A percentile compares a stretch with the other conserved stretches of the same genome.
Evolutionary conservation across 305 asterid species (phyloP).

Genomic region (Caryopteris hybrid): DNA sequence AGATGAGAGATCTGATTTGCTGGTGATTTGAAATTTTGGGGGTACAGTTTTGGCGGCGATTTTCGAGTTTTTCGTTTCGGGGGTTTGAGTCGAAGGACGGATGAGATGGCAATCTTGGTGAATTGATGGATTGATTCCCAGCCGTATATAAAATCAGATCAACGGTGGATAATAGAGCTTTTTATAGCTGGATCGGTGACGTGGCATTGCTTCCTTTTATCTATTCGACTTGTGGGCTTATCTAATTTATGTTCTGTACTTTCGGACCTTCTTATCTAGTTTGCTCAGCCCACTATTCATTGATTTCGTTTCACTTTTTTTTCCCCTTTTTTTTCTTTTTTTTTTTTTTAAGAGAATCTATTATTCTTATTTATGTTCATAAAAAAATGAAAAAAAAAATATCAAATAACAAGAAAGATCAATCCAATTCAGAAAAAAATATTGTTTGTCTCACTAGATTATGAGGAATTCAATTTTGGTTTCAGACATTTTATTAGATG

Average conservation of each 20-base stretch:
- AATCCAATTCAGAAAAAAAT: no score
- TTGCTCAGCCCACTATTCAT: background rate
- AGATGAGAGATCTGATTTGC: background rate
- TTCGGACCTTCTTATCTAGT: background rate
- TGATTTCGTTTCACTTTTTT: no score
- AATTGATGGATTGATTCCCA: background rate
- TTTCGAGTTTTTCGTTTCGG: background rate
- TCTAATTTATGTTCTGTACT: background rate
- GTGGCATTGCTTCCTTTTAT: background rate
- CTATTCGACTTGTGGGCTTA: background rate
- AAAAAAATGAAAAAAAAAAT: no score
- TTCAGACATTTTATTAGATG: no score
- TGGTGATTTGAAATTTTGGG: constrained; percentile 19
- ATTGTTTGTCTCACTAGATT: no score
- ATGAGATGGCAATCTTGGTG: constrained; percentile 11
- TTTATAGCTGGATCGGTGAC: background rate
- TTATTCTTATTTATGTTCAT: no score
- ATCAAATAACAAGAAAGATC: no score
- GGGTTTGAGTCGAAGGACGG: background rate
- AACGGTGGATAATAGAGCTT: background rate
- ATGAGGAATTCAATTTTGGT: no score
- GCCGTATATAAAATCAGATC: constrained; percentile 1
- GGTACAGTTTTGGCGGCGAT: constrained; percentile 18
- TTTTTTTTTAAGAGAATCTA: no score
- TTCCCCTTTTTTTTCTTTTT: no score